These are phyloP conservation scores for Vanrija humicola DNA, from an alignment of 1,284 basidiomycete genomes.

Conservation along the genomic window DNA sequence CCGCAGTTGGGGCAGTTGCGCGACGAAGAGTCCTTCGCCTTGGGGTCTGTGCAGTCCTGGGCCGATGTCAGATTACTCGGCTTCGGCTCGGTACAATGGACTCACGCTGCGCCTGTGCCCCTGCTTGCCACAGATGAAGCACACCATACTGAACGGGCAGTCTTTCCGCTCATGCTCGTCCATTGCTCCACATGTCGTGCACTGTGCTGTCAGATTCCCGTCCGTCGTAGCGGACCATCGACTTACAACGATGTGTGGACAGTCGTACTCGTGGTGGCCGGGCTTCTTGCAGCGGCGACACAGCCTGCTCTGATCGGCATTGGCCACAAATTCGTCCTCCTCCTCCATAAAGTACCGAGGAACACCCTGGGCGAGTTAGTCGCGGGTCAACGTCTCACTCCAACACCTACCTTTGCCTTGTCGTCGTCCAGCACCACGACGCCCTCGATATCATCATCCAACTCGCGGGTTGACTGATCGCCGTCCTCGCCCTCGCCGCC, in stretches of 20 bases:
- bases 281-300: slow-evolving; percentile 42
- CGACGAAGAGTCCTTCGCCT: slow-evolving; percentile 35
- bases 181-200: slow-evolving; percentile 77
- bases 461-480: slow-evolving; percentile 10
- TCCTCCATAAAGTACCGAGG: slow-evolving; percentile 37
- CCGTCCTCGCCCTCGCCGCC: slow-evolving; percentile 6
- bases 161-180: slow-evolving; percentile 77
- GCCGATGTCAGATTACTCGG: no score
- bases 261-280: slow-evolving; percentile 34
- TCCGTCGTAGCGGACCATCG: background rate
- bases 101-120: slow-evolving; percentile 73
- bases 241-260: slow-evolving; percentile 39
- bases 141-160: slow-evolving; percentile 79
- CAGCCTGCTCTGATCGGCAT: slow-evolving; percentile 37
- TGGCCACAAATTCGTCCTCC: slow-evolving; percentile 39
- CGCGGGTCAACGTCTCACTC: background rate
- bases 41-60: slow-evolving; percentile 72
- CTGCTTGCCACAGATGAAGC: slow-evolving; percentile 79
- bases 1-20: slow-evolving; percentile 72
- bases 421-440: slow-evolving; percentile 37
- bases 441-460: slow-evolving; percentile 24
- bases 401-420: slow-evolving; percentile 25
- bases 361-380: slow-evolving; percentile 23
- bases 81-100: background rate
- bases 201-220: slow-evolving; percentile 53